Base-by-base conservation (phyloP, 306 rosid species). In the Begonia fuchsioides region DNA sequence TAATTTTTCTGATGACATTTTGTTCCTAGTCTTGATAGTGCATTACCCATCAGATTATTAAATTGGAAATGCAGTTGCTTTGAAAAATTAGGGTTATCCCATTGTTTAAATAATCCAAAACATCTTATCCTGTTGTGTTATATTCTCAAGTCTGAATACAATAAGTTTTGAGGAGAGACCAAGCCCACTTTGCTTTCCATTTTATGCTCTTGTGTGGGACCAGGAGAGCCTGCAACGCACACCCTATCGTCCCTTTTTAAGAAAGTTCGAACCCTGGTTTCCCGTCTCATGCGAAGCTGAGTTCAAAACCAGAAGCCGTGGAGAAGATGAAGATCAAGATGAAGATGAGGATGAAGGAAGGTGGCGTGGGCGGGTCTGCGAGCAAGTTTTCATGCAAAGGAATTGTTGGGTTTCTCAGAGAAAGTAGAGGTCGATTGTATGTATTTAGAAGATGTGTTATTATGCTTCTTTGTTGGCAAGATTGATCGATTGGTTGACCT, bases 361-460 rank as follows among this genome's bases (percentile, higher is more conserved):
- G 39, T 17, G 13, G 18, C 39, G 12, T 32, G 3, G 12, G 17
- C 13, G 20, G 50, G 50, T 41, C 45, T 41, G 12, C 10, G 45
- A 55, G 39, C 11, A 55, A 18, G 49, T 19, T 55, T 43, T 54
- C 49, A 13, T 13, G 58, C 13, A 54, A 17, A 54, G 50, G 59
- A 1, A 0, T 40, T 12, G 40, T 26, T 13, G 46, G 9, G 39
- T 32, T 12, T 43, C 15, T 54, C 13, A 54, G 26, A 43, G 50
- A 54, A 43, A 49, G 59, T 2, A 54, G 59, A 43, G 59, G 59
- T 17, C 40, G 59, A 50, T 39, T 54, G 0, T 54, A 54, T 15
- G 19, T 54, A 12, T 43, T 54, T n/a, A 54, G 50, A 43, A 54
- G 59, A 43, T 54, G 59, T 41, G 11, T 54, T 3, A 40, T 54